Evolutionary conservation across 1,139 yeast species (phyloP).

Genomic region (Scheffersomyces parashehatae): DNA sequence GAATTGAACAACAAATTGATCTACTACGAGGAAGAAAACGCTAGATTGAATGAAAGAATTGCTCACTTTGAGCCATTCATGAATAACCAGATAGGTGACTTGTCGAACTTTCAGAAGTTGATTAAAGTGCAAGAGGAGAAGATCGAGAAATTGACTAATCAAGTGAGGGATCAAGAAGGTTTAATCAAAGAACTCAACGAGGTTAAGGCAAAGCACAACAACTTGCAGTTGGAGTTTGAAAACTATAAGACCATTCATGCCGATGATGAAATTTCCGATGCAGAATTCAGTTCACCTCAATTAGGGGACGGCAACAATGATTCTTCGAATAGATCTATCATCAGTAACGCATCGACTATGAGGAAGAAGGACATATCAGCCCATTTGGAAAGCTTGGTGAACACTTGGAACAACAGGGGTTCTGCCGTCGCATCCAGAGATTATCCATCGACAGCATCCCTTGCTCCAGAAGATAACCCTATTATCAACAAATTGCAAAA

Average conservation of each 20-base stretch:
- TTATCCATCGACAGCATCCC: constrained; percentile 1
- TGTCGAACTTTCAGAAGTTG: constrained; percentile 54
- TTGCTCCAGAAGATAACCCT: constrained; percentile 17
- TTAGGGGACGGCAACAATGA: constrained; percentile 12
- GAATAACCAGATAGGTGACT: constrained; percentile 54
- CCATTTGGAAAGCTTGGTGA: constrained; percentile 41
- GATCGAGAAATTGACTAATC: constrained; percentile 40
- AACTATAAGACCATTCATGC: constrained; percentile 40
- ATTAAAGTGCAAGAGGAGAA: constrained; percentile 55
- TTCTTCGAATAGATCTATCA: constrained; percentile 24
- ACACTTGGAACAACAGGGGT: constrained; percentile 30
- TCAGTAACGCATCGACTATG: constrained; percentile 22
- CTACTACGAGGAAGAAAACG: constrained; percentile 50
- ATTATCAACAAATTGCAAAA: constrained; percentile 43
- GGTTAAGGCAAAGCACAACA: constrained; percentile 47
- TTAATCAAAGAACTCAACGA: constrained; percentile 49
- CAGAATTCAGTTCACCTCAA: constrained; percentile 14
- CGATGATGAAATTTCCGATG: constrained; percentile 33
- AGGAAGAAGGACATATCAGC: constrained; percentile 38
- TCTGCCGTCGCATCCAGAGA: constrained; percentile 10
- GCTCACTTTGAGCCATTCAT: constrained; percentile 55
- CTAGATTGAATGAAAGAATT: constrained; percentile 38
- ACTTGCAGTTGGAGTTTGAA: constrained; percentile 46
- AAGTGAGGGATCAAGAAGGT: constrained; percentile 45
- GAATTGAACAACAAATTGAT: constrained; percentile 48